Conservation (phyloP, 164 flowering plant species). For the Sextonia rubra region DNA sequence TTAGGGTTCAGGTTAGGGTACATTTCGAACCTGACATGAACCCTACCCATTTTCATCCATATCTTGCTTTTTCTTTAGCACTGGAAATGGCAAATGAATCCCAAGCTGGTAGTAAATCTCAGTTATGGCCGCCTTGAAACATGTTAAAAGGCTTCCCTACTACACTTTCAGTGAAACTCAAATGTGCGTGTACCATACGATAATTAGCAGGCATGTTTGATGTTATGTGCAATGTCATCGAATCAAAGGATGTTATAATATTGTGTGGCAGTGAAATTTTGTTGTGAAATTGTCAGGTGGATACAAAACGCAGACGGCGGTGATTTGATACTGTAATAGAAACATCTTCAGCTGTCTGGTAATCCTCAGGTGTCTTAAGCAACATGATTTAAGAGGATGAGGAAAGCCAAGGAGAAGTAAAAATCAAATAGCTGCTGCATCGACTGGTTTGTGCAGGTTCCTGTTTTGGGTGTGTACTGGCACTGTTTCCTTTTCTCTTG, state of each 20-base stretch:
- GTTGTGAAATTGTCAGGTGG: constrained; percentile 1
- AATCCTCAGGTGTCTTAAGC: neutral
- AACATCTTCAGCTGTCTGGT: neutral
- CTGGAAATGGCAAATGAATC: neutral
- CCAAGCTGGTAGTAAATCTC: neutral
- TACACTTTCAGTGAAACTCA: too few relatives aligned
- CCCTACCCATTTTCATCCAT: too few relatives aligned
- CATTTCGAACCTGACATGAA: neutral
- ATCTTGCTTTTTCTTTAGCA: too few relatives aligned
- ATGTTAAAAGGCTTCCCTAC: neutral
- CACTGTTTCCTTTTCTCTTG: neutral
- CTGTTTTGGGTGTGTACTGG: constrained; percentile 2
- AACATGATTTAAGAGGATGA: neutral
- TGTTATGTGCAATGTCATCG: neutral
- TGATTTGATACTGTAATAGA: neutral
- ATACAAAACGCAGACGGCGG: constrained; percentile 11
- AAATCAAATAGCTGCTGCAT: neutral
- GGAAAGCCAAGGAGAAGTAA: neutral
- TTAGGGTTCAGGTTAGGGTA: neutral
- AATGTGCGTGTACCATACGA: neutral
- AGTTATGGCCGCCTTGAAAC: neutral
- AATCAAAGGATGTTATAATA: neutral
- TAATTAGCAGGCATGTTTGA: neutral
- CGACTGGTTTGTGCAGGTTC: neutral
- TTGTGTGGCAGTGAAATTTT: neutral